These are phyloP conservation scores for Rhodotorula sphaerocarpa DNA, from an alignment of 768 basidiomycete species.

Conservation along the genomic window DNA sequence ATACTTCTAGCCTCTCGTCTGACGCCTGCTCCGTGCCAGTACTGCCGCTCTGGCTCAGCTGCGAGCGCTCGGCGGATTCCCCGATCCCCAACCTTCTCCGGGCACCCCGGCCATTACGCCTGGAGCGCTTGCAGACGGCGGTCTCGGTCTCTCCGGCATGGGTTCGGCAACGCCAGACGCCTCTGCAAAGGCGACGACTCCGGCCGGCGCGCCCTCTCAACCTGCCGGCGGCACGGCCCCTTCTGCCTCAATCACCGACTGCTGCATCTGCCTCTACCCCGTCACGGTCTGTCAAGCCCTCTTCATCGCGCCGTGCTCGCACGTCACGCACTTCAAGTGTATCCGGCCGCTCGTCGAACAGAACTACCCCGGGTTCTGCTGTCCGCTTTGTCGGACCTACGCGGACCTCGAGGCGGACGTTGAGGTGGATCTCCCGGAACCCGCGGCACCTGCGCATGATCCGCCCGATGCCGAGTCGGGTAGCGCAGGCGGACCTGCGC, in stretches of 20 bases:
- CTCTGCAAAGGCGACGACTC: background rate
- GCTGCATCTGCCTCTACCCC: slow-evolving; percentile 85
- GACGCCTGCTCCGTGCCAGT: slow-evolving; percentile 32
- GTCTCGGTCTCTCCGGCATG: too few species aligned
- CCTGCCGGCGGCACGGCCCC: background rate
- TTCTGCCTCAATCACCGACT: slow-evolving; percentile 52
- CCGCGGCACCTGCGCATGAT: slow-evolving; percentile 4
- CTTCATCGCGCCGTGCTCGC: slow-evolving; percentile 95
- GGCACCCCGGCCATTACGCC: background rate
- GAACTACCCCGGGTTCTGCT: slow-evolving; percentile 90
- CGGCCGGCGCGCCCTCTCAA: slow-evolving; percentile 2
- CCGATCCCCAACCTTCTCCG: slow-evolving; percentile 8
- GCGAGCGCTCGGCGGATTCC: slow-evolving; percentile 43
- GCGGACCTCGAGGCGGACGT: slow-evolving; percentile 94
- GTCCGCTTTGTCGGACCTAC: slow-evolving; percentile 88
- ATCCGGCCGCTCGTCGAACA: slow-evolving; percentile 78
- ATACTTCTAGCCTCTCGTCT: background rate
- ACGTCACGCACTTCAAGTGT: slow-evolving; percentile 86
- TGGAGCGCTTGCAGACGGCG: background rate
- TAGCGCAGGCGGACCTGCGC: background rate
- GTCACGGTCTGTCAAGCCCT: slow-evolving; percentile 91
- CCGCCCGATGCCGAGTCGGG: background rate
- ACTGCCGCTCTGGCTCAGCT: slow-evolving; percentile 69
- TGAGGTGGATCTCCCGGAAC: slow-evolving; percentile 52
- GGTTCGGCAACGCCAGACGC: background rate